Evolutionary conservation across 129 eudicot genomes (phyloP), one percentile per base, ranked within the genome.

Genomic region (Artemisia tridentata): DNA sequence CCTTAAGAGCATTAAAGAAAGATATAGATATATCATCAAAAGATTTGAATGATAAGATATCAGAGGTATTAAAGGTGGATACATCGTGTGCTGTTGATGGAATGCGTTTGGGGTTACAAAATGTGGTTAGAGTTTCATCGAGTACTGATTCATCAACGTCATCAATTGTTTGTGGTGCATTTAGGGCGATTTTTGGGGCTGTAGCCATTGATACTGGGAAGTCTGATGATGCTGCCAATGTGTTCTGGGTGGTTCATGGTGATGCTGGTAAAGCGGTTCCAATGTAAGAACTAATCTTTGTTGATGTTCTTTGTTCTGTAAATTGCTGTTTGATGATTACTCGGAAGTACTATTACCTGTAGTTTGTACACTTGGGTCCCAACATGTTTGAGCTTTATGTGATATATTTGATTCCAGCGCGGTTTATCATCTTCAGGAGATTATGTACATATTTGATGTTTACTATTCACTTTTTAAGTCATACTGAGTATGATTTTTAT

Each of bases 121-220:
- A 83, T 73, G 73, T 86, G 20, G 80, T 92, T 63, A 92, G 98
- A 79, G 96, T 92, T n/a, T n/a, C n/a, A n/a, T n/a, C n/a, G n/a
- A n/a, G n/a, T n/a, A n/a, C n/a, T n/a, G n/a, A n/a, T n/a, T n/a
- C n/a, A n/a, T n/a, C n/a, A n/a, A n/a, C n/a, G n/a, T n/a, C n/a
- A n/a, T n/a, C n/a, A n/a, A n/a, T n/a, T n/a, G n/a, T n/a, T 1
- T 92, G 98, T 75, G 96, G 90, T 68, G 88, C 96, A 5, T 92
- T 83, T 67, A 88, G 98, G 76, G 90, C 98, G 0, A 65, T 92
- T 16, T 85, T 92, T 75, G 96, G 87, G 29, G 98, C 96, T 0
- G 57, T 92, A 68, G 96, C 95, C 3, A 64, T 89, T 27, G 98
- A 92, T 74, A 57, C 82, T 3, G 80, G 83, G 64, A 86, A 82